Percentiles rank a stretch among this genome's conserved stretches.
These are phyloP conservation scores for Cyanidiococcus yangmingshanensis DNA, from an alignment of 23 red algal genomes.

Conservation along the genomic window DNA sequence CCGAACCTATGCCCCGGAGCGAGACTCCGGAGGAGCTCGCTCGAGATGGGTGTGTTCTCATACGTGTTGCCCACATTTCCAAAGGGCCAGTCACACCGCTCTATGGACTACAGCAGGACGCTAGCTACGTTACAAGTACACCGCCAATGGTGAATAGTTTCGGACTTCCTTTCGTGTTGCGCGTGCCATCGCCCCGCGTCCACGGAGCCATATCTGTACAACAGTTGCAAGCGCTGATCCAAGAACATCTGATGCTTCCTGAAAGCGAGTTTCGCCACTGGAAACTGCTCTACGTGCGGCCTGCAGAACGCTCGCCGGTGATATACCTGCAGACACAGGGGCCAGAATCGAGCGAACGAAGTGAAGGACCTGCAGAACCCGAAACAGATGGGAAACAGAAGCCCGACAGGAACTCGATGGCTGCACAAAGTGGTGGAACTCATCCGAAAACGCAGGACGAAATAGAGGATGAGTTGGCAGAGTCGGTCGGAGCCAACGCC, in stretches of 20 bases:
- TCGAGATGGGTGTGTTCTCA: background rate
- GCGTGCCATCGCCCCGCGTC: slow-evolving; percentile 32
- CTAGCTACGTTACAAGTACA: slow-evolving; percentile 29
- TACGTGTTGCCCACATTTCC: background rate
- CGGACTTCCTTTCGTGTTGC: slow-evolving; percentile 63
- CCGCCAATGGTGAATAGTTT: slow-evolving; percentile 42
- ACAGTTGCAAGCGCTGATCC: slow-evolving; percentile 42
- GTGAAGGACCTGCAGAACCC: background rate
- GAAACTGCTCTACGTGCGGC: slow-evolving; percentile 51
- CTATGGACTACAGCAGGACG: slow-evolving; percentile 49
- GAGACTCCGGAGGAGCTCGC: slow-evolving; percentile 33
- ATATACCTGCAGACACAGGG: background rate
- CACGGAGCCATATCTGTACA: slow-evolving; percentile 24
- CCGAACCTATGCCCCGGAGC: slow-evolving; percentile 48
- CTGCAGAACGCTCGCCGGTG: slow-evolving; percentile 1
- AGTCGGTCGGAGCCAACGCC: background rate
- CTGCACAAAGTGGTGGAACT: background rate
- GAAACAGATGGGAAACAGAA: background rate
- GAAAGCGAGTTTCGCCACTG: slow-evolving; percentile 48
- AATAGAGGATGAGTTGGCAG: background rate
- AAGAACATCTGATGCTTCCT: slow-evolving; percentile 34
- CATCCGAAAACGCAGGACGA: background rate
- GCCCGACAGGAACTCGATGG: background rate
- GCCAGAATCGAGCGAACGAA: background rate
- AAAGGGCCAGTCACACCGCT: slow-evolving; percentile 20